Evolutionary conservation across 2,329 filamentous ascomycete species (phyloP), one percentile per base, ranked within the genome.

Genomic region (Fusarium avenaceum): DNA sequence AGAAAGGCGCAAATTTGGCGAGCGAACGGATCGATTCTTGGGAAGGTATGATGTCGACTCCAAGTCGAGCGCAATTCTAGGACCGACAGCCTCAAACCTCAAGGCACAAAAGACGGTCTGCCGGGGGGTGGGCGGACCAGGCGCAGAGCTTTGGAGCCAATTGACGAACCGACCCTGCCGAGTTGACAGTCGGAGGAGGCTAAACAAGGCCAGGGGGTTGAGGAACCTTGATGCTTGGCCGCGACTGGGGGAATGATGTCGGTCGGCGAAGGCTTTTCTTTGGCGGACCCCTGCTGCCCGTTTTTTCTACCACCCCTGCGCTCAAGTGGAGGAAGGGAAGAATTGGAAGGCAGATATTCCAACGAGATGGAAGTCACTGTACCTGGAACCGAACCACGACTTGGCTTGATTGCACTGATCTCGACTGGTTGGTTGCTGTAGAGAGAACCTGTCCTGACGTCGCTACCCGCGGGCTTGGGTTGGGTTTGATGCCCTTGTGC

Each of bases 101-200:
- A 63, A 70, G 60, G 66, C 59, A 66, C 60, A 73, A 73, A 74
- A 74, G 71, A 74, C 70, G 72, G 72, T 74, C 72, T 74, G 72
- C 70, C 54, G 63, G 71, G 30, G 72, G 69, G 72, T 71, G 69
- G 48, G 70, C 55, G 71, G 65, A 51, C 50, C 53, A 56, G 45
- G 46, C 53, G 47, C 65, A 62, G 64, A 38, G 17, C 35, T 38
- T 38, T 38, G 57, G 64, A 67, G 64, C 72, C 70, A 74, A 72
- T 74, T 74, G 72, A 74, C 44, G 61, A 73, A 74, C 68, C 67
- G 62, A 72, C 72, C 70, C 72, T 74, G 67, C 65, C 70, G 72
- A 72, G 65, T 74, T 72, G 69, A 74, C 72, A 74, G 72, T 72
- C 70, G 57, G 65, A 74, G 49, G 54, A 63, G 67, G 70, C 72